Base-by-base conservation (phyloP, 2,329 filamentous ascomycete genomes). In the Chrysosporium queenslandicum region DNA sequence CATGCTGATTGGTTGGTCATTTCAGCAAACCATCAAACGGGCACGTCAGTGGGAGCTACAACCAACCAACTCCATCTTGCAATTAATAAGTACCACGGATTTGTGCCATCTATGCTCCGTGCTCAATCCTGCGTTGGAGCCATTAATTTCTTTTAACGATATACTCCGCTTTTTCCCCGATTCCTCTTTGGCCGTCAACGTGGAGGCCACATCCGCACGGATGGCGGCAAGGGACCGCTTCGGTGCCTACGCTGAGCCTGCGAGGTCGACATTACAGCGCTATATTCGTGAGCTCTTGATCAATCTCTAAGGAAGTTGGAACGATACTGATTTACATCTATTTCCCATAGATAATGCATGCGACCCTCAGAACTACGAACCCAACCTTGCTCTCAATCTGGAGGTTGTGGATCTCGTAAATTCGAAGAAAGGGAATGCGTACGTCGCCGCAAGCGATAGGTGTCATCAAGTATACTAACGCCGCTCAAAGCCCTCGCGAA, bases 361-460 rank as follows among this genome's bases (percentile, higher is more conserved):
- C 75, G 94, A 92, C 64, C 88, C 92, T 48, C 87, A 94, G 68
- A 96, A 97, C 74, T 96, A 89, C 75, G 92, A 98, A 75, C 91
- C 92, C 57, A 97, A 98, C 67, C 84, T 98, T 52, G 92, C 90
- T 54, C 76, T 98, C 58, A 94, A 92, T 66, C 86, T 98, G 67
- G 92, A 98, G 77, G 94, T 98, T 64, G 78, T 89, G 63, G 92
- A 98, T 74, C 74, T 97, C 63, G 87, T 98, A 76, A 98, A 98
- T 72, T 85, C 84, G 64, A 98, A 97, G 76, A 97, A 97, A 74
- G 91, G 91, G 65, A 87, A 85, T 70, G 85, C 90, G 73, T 81
- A 74, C 68, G 77, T 67, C 41, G 4, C 7, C 39, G 12, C 16
- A 14, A 27, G 12, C 25, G 23, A 25, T 14, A 9, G 18, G 42